phyloP scores from a whole-genome alignment of 345 rosid genomes.

The Kandelia obovata region DNA sequence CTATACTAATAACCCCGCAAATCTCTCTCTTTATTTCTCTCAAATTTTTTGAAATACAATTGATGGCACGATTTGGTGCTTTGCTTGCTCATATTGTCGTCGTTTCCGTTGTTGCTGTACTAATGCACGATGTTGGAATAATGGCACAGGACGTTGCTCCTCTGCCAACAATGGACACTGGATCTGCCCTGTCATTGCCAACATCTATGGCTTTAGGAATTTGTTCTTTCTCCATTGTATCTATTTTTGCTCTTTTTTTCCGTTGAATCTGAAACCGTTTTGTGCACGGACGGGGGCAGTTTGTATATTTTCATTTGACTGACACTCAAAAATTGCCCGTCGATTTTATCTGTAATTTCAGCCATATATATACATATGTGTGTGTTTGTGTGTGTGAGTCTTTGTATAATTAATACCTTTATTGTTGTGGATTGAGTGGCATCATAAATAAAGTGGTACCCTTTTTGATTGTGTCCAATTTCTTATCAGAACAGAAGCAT shows the following conservation, averaged over 20 bases:
- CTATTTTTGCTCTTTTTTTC: slow-evolving; percentile 7
- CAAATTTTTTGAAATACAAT: background rate
- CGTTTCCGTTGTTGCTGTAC: background rate
- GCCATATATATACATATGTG: too few relatives aligned
- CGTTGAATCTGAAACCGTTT: background rate
- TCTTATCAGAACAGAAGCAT: too few relatives aligned
- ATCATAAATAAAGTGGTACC: too few relatives aligned
- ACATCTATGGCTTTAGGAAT: background rate
- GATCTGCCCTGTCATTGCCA: slow-evolving; percentile 8
- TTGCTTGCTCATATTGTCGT: background rate
- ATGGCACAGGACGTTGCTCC: slow-evolving; percentile 24
- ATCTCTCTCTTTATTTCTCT: too few relatives aligned
- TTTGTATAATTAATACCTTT: too few relatives aligned
- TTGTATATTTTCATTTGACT: background rate
- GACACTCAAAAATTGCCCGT: too few relatives aligned
- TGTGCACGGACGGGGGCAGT: background rate
- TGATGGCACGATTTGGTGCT: background rate
- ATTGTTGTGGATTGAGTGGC: too few relatives aligned
- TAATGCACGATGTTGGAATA: background rate
- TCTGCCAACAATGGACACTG: slow-evolving; percentile 19
- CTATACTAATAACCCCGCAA: too few relatives aligned
- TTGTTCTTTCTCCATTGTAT: slow-evolving; percentile 6
- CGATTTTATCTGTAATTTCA: too few relatives aligned
- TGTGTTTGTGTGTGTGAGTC: too few relatives aligned
- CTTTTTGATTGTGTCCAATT: too few relatives aligned